These are phyloP conservation scores for Piloderma croceum DNA, from an alignment of 768 basidiomycete genomes.

Conservation along the genomic window DNA sequence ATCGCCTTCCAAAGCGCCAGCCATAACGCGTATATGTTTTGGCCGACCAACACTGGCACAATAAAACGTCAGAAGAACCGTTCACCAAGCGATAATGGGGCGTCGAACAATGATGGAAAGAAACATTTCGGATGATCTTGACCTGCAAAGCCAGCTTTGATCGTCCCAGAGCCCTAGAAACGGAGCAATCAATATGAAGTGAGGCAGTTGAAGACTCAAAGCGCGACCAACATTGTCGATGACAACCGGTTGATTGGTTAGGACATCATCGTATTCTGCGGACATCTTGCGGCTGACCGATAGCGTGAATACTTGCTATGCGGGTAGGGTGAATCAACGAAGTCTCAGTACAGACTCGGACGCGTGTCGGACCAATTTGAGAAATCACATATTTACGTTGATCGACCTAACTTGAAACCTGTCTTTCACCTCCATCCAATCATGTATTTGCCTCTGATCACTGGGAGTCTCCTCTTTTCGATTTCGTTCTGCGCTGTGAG, in stretches of 20 bases:
- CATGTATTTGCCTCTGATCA: too few relatives aligned
- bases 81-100: too few relatives aligned
- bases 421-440: too few relatives aligned
- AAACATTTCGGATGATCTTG: slow-evolving; percentile 99
- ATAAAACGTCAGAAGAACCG: slow-evolving; percentile 26
- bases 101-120: slow-evolving; percentile 94
- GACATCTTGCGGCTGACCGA: slow-evolving; percentile 70
- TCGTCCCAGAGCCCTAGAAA: slow-evolving; percentile 91
- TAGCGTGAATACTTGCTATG: too few relatives aligned
- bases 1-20: slow-evolving; percentile 93
- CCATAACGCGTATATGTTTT: slow-evolving; percentile 97
- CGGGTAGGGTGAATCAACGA: too few relatives aligned
- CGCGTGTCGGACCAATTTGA: too few relatives aligned
- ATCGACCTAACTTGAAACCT: too few relatives aligned
- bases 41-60: slow-evolving; percentile 82
- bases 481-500: too few relatives aligned
- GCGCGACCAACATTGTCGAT: slow-evolving; percentile 79
- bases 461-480: too few relatives aligned
- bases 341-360: too few relatives aligned
- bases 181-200: slow-evolving; percentile 15
- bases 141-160: slow-evolving; percentile 98
- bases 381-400: too few relatives aligned
- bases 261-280: slow-evolving; percentile 84
- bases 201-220: slow-evolving; percentile 17
- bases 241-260: slow-evolving; percentile 98